Evolutionary conservation across 768 basidiomycete genomes (phyloP).

Genomic region (Boletales sp.): DNA sequence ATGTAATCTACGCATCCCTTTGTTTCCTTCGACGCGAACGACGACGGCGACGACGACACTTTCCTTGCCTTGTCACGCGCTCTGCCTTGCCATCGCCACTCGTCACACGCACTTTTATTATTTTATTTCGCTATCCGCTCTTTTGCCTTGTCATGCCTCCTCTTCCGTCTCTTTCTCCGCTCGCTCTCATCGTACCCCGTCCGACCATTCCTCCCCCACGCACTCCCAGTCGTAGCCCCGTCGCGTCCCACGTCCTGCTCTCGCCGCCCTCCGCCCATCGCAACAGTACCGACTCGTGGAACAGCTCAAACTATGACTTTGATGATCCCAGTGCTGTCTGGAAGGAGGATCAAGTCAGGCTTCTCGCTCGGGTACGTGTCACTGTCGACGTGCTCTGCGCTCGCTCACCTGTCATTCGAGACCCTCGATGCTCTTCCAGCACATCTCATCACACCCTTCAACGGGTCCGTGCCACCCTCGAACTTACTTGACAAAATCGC

Average conservation of each 20-base stretch:
- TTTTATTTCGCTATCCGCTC: conserved; percentile 43
- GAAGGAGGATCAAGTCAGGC: conserved; percentile 67
- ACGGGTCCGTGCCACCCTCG: conserved; percentile 77
- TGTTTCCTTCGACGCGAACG: conserved; percentile 17
- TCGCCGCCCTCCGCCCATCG: conserved; percentile 38
- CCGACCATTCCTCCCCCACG: conserved; percentile 50
- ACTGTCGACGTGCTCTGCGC: background rate
- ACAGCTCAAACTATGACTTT: conserved; percentile 68
- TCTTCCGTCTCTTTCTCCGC: conserved; percentile 44
- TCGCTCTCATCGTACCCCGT: conserved; percentile 62
- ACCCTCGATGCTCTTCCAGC: conserved; percentile 80
- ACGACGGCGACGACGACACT: conserved; percentile 22
- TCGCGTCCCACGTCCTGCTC: conserved; percentile 51
- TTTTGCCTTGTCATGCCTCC: conserved; percentile 29
- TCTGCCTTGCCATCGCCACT: background rate
- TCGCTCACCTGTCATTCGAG: conserved; percentile 26
- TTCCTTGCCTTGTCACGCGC: conserved; percentile 14
- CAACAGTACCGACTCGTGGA: conserved; percentile 83
- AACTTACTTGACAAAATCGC: conserved; percentile 88
- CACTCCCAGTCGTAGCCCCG: conserved; percentile 59
- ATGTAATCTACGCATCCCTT: conserved; percentile 15
- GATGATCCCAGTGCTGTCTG: conserved; percentile 65
- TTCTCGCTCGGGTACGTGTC: conserved; percentile 60
- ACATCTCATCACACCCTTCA: conserved; percentile 85
- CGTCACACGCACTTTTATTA: conserved; percentile 19